These are phyloP conservation scores for Gardenia jasminoides DNA, from an alignment of 257 asterid genomes.

Conservation along the genomic window DNA sequence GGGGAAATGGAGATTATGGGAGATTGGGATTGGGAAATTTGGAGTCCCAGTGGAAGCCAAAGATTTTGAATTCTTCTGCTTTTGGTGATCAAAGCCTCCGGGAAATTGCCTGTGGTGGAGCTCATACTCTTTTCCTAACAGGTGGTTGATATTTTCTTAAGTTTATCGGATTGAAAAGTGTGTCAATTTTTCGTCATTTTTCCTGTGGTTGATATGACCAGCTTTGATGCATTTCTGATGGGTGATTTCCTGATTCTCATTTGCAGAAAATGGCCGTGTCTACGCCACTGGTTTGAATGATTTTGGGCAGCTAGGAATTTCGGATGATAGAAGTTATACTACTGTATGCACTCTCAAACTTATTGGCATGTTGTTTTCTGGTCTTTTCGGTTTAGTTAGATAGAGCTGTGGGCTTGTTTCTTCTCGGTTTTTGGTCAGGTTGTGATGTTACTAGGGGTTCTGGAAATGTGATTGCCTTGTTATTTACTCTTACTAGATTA, in stretches of 20 bases:
- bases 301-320: constrained; percentile 86
- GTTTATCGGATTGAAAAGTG: no score
- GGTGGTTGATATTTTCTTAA: constrained; percentile 32
- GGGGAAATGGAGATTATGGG: constrained; percentile 99
- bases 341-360: constrained; percentile 58
- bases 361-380: not conserved
- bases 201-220: not conserved
- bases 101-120: constrained; percentile 91
- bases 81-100: constrained; percentile 62
- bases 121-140: constrained; percentile 89
- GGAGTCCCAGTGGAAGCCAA: constrained; percentile 81
- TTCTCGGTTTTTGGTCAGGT: not conserved
- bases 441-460: not conserved
- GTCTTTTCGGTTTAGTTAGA: not conserved
- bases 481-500: not conserved
- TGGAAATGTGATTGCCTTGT: not conserved
- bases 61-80: constrained; percentile 48
- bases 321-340: constrained; percentile 54
- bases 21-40: constrained; percentile 83
- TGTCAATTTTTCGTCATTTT: not conserved
- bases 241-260: constrained; percentile 30
- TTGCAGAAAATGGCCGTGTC: constrained; percentile 80
- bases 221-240: constrained; percentile 22
- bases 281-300: constrained; percentile 95
- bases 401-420: not conserved